Evolutionary conservation across 2,329 filamentous ascomycete species (phyloP).

Genomic region (Alternaria metachromatica): DNA sequence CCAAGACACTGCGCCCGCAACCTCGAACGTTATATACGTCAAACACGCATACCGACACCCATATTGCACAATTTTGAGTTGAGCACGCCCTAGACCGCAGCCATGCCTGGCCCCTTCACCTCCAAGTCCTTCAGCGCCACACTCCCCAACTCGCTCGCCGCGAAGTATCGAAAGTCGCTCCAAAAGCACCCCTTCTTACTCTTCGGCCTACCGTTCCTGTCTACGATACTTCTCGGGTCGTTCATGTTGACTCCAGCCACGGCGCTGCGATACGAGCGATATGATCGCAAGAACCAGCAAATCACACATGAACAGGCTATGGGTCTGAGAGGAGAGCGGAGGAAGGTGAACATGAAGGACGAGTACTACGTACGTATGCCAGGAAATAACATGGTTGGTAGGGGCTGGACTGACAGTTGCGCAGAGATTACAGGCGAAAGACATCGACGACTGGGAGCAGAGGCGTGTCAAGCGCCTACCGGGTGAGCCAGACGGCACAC

Average conservation of each 20-base stretch:
- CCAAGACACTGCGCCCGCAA: not conserved
- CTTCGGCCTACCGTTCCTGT: constrained; percentile 92
- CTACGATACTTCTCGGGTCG: constrained; percentile 86
- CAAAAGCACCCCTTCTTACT: constrained; percentile 84
- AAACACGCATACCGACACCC: not conserved
- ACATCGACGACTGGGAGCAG: constrained; percentile 96
- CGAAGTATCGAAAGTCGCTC: constrained; percentile 77
- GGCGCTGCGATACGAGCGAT: constrained; percentile 89
- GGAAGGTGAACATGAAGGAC: constrained; percentile 80
- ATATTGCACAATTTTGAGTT: not conserved
- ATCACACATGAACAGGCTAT: constrained; percentile 86
- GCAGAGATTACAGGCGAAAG: constrained; percentile 82
- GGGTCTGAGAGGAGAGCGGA: constrained; percentile 73
- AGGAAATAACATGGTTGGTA: no score
- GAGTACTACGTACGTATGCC: constrained; percentile 74
- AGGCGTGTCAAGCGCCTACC: constrained; percentile 88
- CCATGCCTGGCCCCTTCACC: constrained; percentile 66
- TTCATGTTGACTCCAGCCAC: constrained; percentile 95
- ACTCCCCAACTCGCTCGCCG: constrained; percentile 68
- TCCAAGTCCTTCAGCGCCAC: constrained; percentile 65
- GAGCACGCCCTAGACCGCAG: not conserved
- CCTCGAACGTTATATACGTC: not conserved
- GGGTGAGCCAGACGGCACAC: constrained; percentile 85
- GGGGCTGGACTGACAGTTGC: constrained; percentile 16
- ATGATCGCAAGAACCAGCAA: constrained; percentile 88